These are phyloP conservation scores for Salix purpurea DNA, from an alignment of 345 rosid genomes.

Conservation along the genomic window DNA sequence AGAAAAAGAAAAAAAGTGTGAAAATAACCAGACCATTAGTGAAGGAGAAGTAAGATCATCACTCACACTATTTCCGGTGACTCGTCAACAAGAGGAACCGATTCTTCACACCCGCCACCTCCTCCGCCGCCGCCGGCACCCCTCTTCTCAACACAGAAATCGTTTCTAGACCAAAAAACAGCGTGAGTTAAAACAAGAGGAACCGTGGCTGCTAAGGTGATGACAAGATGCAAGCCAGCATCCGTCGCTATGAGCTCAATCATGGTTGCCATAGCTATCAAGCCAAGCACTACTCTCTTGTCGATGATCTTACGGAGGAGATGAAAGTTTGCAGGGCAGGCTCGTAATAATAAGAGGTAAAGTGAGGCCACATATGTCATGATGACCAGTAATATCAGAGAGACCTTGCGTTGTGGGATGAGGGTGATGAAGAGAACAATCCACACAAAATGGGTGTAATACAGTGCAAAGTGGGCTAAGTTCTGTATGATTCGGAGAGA, in stretches of 20 bases:
- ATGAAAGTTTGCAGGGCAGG: slow-evolving; percentile 12
- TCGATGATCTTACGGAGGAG: slow-evolving; percentile 2
- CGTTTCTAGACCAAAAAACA: slow-evolving; percentile 21
- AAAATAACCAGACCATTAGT: background rate
- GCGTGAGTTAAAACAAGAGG: slow-evolving; percentile 29
- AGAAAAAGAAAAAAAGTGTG: background rate
- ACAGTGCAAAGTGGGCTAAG: slow-evolving; percentile 14
- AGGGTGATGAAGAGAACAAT: slow-evolving; percentile 22
- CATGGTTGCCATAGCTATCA: slow-evolving; percentile 6
- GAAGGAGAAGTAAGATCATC: background rate
- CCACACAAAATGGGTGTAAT: slow-evolving; percentile 28
- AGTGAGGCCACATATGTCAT: slow-evolving; percentile 13
- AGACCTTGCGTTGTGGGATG: slow-evolving; percentile 18
- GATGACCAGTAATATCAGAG: slow-evolving; percentile 15
- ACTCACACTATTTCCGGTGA: slow-evolving; percentile 2
- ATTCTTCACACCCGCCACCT: background rate
- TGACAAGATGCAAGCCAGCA: slow-evolving; percentile 21
- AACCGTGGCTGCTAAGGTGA: slow-evolving; percentile 14
- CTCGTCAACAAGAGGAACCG: slow-evolving; percentile 6
- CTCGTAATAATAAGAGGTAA: slow-evolving; percentile 13
- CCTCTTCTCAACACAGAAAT: slow-evolving; percentile 1
- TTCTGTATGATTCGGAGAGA: slow-evolving; percentile 19
- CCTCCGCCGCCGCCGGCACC: background rate
- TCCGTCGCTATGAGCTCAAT: slow-evolving; percentile 16
- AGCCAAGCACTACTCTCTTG: slow-evolving; percentile 16